Evolutionary conservation across 768 basidiomycete genomes (phyloP).

Genomic region (Serpula lacrymans): DNA sequence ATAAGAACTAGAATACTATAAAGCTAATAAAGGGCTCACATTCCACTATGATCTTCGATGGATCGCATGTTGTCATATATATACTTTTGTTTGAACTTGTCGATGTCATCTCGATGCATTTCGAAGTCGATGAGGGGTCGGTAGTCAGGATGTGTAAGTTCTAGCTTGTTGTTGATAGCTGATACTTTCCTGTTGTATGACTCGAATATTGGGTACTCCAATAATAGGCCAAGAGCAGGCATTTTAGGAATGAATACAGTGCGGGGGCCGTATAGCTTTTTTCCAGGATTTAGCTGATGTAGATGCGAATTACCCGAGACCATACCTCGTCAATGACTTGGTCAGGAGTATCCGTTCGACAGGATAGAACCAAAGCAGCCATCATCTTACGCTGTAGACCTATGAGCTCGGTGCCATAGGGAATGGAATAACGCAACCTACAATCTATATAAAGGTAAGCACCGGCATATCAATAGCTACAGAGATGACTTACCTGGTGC

Average conservation of each 20-base stretch:
- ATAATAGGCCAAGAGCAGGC: slow-evolving; percentile 88
- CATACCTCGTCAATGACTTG: slow-evolving; percentile 70
- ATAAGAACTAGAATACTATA: slow-evolving; percentile 1
- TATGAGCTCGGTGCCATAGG: slow-evolving; percentile 26
- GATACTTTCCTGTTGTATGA: slow-evolving; percentile 66
- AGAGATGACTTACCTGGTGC: slow-evolving; percentile 72
- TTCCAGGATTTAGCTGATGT: background rate
- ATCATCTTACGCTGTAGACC: slow-evolving; percentile 92
- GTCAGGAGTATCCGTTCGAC: slow-evolving; percentile 72
- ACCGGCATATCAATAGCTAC: background rate
- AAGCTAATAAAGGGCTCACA: slow-evolving; percentile 50
- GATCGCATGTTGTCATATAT: slow-evolving; percentile 87
- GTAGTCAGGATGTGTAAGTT: slow-evolving; percentile 55
- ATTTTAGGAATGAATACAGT: slow-evolving; percentile 90
- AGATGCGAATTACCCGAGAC: background rate
- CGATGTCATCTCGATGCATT: slow-evolving; percentile 60
- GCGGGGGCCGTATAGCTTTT: slow-evolving; percentile 73
- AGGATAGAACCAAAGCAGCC: slow-evolving; percentile 73
- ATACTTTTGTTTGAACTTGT: slow-evolving; percentile 76
- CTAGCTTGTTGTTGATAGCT: slow-evolving; percentile 42
- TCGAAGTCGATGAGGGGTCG: slow-evolving; percentile 75
- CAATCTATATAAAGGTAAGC: slow-evolving; percentile 38
- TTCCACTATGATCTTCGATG: slow-evolving; percentile 73
- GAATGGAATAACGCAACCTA: slow-evolving; percentile 28
- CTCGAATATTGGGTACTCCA: slow-evolving; percentile 83